Conservation (phyloP, 1,139 yeast genomes). For the Zhuliangozyma blackwelliae region DNA sequence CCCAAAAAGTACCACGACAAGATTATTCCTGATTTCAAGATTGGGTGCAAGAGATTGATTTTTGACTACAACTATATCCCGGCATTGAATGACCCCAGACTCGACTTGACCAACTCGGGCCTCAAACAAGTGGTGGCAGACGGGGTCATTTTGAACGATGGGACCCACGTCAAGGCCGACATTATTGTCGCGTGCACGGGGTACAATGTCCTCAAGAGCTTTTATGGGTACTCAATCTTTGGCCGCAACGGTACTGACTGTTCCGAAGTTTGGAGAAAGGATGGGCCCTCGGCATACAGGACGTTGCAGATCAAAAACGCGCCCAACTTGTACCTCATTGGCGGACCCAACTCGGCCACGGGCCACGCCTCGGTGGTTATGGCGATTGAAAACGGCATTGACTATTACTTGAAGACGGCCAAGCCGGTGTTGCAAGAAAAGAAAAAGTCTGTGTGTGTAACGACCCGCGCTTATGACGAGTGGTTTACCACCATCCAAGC, state of each 20-base stretch:
- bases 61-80: slow-evolving; percentile 37
- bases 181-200: slow-evolving; percentile 46
- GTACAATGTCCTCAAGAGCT: slow-evolving; percentile 23
- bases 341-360: slow-evolving; percentile 43
- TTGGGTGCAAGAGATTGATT: slow-evolving; percentile 43
- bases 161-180: slow-evolving; percentile 30
- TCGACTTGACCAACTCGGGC: slow-evolving; percentile 22
- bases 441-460: slow-evolving; percentile 28
- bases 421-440: slow-evolving; percentile 27
- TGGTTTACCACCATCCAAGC: slow-evolving; percentile 32
- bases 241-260: slow-evolving; percentile 27
- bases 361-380: slow-evolving; percentile 43
- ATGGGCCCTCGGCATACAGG: slow-evolving; percentile 35
- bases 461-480: slow-evolving; percentile 28
- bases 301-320: slow-evolving; percentile 30
- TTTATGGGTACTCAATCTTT: slow-evolving; percentile 15
- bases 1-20: slow-evolving; percentile 31
- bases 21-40: slow-evolving; percentile 35
- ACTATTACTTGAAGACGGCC: slow-evolving; percentile 22
- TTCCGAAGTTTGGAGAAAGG: slow-evolving; percentile 22
- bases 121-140: slow-evolving; percentile 26
- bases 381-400: slow-evolving; percentile 37
- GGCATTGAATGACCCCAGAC: slow-evolving; percentile 27
- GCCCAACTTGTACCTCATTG: slow-evolving; percentile 36
- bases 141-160: slow-evolving; percentile 27